Evolutionary conservation across 2,329 filamentous ascomycete species (phyloP).

Genomic region (Westerdykella ornata): DNA sequence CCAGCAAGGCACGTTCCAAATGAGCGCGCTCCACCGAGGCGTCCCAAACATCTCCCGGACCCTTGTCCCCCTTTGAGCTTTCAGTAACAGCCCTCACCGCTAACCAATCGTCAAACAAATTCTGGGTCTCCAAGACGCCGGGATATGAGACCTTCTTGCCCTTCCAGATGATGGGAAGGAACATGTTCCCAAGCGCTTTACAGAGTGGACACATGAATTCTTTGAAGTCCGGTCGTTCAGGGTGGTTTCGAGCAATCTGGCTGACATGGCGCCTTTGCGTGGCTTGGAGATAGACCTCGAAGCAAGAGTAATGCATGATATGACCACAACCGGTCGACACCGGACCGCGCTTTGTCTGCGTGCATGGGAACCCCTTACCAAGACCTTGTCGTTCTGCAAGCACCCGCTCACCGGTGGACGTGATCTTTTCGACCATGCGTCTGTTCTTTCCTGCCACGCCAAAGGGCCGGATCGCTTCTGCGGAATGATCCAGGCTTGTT

Average conservation of each 20-base stretch:
- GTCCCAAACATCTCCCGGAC: conserved; percentile 17
- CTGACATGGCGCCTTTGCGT: conserved; percentile 77
- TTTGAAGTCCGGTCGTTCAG: conserved; percentile 68
- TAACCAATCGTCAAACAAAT: conserved; percentile 63
- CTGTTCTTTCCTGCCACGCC: conserved; percentile 85
- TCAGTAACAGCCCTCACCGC: conserved; percentile 49
- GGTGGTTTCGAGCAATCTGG: conserved; percentile 91
- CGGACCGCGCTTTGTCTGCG: conserved; percentile 62
- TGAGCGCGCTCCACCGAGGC: conserved; percentile 19
- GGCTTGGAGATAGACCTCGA: conserved; percentile 82
- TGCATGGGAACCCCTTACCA: conserved; percentile 78
- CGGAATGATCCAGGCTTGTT: conserved; percentile 73
- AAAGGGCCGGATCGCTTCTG: conserved; percentile 77
- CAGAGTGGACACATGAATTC: conserved; percentile 96
- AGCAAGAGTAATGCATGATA: conserved; percentile 97
- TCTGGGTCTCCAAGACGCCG: conserved; percentile 56
- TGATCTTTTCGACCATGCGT: conserved; percentile 67
- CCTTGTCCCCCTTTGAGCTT: conserved; percentile 46
- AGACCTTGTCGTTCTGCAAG: conserved; percentile 71
- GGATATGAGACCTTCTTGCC: conserved; percentile 79
- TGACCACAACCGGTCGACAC: conserved; percentile 91
- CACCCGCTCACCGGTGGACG: conserved; percentile 63
- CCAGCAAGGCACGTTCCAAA: conserved; percentile 46
- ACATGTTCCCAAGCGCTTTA: conserved; percentile 92
- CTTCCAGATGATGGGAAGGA: conserved; percentile 93